Evolutionary conservation across 2,329 filamentous ascomycete genomes (phyloP).

Genomic region (Juglanconis oblonga): DNA sequence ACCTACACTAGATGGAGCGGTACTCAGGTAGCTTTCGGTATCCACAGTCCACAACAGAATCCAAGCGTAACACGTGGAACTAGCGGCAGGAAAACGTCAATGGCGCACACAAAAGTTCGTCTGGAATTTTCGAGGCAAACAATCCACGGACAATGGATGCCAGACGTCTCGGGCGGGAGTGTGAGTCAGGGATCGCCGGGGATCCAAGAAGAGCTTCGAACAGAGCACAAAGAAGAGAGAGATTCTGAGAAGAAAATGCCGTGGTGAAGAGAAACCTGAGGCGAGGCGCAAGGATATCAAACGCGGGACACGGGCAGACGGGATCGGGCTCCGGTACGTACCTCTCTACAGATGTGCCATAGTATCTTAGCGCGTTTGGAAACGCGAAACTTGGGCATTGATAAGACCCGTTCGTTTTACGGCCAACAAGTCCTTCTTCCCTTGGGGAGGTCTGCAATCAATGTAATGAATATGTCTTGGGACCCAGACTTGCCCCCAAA

Average conservation of each 20-base stretch:
- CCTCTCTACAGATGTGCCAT: not conserved
- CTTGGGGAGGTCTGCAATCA: not conserved
- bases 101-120: not conserved
- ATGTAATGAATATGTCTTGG: not conserved
- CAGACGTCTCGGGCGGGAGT: not conserved
- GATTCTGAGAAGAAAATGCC: too few species aligned
- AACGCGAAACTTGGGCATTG: not conserved
- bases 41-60: too few species aligned
- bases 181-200: not conserved
- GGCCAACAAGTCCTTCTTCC: too few species aligned
- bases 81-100: not conserved
- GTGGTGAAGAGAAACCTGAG: too few species aligned
- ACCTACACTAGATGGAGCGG: too few species aligned
- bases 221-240: too few species aligned
- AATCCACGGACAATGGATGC: not conserved
- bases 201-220: not conserved
- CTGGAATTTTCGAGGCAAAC: not conserved
- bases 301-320: not conserved
- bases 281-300: not conserved
- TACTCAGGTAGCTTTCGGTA: too few species aligned
- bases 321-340: not conserved
- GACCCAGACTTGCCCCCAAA: too few species aligned
- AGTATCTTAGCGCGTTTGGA: slow-evolving; percentile 2
- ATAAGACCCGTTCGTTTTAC: not conserved
- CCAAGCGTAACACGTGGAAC: too few species aligned